phyloP scores from a whole-genome alignment of 164 flowering plant genomes.

The Litsea cubeba region DNA sequence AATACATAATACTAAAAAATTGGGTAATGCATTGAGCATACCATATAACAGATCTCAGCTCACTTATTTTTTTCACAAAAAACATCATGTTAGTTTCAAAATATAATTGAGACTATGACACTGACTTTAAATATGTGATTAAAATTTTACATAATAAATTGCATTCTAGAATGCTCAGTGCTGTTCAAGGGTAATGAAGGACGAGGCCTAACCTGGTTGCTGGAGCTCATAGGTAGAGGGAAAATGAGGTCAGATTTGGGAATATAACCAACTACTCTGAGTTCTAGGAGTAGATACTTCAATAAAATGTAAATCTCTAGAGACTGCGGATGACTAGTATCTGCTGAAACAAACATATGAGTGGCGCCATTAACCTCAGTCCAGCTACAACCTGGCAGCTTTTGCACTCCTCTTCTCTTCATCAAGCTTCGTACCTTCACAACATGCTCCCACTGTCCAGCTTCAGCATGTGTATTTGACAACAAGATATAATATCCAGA shows the following conservation, averaged over 20 bases:
- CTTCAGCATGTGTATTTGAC: conserved; percentile 64
- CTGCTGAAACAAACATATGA: conserved; percentile 66
- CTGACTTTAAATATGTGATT: too few species aligned
- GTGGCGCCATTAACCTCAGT: conserved; percentile 48
- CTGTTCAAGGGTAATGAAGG: not conserved
- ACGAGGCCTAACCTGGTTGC: not conserved
- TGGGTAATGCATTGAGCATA: too few species aligned
- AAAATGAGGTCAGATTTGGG: conserved; percentile 34
- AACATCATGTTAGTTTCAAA: too few species aligned
- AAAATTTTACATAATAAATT: too few species aligned
- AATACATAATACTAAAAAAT: too few species aligned
- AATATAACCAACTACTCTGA: conserved; percentile 56
- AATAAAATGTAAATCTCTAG: conserved; percentile 43
- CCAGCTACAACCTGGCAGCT: conserved; percentile 86
- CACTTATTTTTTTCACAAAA: too few species aligned
- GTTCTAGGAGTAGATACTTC: conserved; percentile 47
- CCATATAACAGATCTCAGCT: too few species aligned
- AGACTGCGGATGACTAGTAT: conserved; percentile 52
- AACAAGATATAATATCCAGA: conserved; percentile 72
- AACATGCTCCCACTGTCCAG: conserved; percentile 64
- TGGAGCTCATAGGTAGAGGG: not conserved
- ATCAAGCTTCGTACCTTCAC: conserved; percentile 48
- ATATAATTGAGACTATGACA: too few species aligned
- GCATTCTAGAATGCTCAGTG: not conserved
- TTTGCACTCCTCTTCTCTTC: conserved; percentile 66